Conservation (phyloP, 768 basidiomycete genomes). For the Suillus luteus region DNA sequence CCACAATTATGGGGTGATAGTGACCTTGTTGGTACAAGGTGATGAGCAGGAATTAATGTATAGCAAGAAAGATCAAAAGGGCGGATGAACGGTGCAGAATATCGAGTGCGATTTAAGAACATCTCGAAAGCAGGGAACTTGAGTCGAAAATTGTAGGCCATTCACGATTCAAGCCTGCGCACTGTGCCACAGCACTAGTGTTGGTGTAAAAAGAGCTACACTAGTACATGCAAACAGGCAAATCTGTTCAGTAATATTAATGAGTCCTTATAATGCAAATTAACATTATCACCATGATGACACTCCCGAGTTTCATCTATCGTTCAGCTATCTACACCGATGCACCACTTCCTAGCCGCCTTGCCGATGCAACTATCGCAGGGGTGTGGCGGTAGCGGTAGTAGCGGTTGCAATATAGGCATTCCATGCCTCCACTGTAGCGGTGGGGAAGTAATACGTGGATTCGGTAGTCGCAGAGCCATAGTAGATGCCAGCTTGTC, state of each 20-base stretch:
- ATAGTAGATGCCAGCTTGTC: conserved; percentile 57
- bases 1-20: no score
- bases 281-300: not conserved
- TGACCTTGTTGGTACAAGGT: no score
- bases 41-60: not conserved
- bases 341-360: conserved; percentile 1
- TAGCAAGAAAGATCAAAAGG: not conserved
- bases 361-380: not conserved
- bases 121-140: not conserved
- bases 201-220: not conserved
- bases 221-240: not conserved
- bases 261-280: not conserved
- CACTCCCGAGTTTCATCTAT: not conserved
- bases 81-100: not conserved
- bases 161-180: not conserved
- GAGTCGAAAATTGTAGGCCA: not conserved
- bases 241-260: not conserved
- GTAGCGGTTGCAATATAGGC: conserved; percentile 48
- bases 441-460: conserved; percentile 55
- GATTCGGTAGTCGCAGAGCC: conserved; percentile 51
- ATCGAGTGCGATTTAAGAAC: not conserved
- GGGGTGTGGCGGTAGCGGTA: conserved; percentile 18
- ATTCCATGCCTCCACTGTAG: conserved; percentile 59
- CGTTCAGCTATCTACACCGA: not conserved
- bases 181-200: not conserved